A percentile compares a stretch with the other conserved stretches of the same genome.
phyloP scores from a whole-genome alignment of 495 filamentous ascomycete species.

The Hypoxylon fragiforme region DNA sequence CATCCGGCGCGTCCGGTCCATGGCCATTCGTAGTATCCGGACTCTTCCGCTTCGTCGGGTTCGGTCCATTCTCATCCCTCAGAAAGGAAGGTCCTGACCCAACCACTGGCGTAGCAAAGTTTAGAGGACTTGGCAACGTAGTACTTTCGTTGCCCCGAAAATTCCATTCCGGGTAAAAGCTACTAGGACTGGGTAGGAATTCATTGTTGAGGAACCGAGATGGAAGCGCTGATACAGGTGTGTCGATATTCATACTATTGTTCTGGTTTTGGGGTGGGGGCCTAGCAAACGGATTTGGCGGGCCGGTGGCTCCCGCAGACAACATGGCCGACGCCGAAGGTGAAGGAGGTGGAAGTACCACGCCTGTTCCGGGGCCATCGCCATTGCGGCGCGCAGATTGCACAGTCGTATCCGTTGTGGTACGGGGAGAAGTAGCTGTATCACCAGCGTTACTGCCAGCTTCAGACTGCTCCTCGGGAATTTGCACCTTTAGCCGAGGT shows the following conservation, averaged over 20 bases:
- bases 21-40: slow-evolving; percentile 46
- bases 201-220: slow-evolving; percentile 85
- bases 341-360: slow-evolving; percentile 90
- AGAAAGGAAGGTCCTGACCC: slow-evolving; percentile 70
- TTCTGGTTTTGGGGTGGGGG: slow-evolving; percentile 68
- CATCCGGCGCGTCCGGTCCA: slow-evolving; percentile 39
- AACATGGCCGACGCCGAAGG: slow-evolving; percentile 80
- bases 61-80: slow-evolving; percentile 50
- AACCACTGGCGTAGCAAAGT: slow-evolving; percentile 85
- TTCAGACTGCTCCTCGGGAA: slow-evolving; percentile 87
- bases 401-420: slow-evolving; percentile 57
- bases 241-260: slow-evolving; percentile 80
- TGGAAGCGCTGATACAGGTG: slow-evolving; percentile 95
- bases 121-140: slow-evolving; percentile 86
- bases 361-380: slow-evolving; percentile 62
- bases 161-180: slow-evolving; percentile 92
- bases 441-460: slow-evolving; percentile 74
- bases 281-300: slow-evolving; percentile 92
- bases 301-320: slow-evolving; percentile 89
- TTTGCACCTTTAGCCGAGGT: slow-evolving; percentile 88
- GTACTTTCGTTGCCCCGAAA: slow-evolving; percentile 68
- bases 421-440: slow-evolving; percentile 68
- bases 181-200: slow-evolving; percentile 82
- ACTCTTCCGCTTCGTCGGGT: slow-evolving; percentile 50
- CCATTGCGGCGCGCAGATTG: slow-evolving; percentile 44